These are phyloP conservation scores for Didymella arachidicola DNA, from an alignment of 2,329 filamentous ascomycete genomes.

Conservation along the genomic window DNA sequence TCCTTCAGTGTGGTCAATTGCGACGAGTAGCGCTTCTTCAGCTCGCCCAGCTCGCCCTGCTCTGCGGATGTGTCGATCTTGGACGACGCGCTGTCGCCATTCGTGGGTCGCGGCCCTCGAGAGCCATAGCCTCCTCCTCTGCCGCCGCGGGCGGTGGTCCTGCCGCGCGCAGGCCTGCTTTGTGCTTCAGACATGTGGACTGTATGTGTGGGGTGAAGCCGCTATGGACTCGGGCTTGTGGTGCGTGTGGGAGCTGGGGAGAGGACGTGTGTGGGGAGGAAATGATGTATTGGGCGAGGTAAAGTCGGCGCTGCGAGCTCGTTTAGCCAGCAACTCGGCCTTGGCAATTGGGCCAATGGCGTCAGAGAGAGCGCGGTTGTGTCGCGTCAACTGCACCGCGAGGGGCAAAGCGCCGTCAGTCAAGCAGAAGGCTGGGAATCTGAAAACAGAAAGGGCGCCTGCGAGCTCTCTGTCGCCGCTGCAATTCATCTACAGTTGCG, in stretches of 20 bases:
- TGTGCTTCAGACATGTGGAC: constrained; percentile 91
- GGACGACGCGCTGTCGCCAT: constrained; percentile 72
- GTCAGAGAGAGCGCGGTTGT: constrained; percentile 16
- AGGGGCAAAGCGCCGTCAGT: not conserved
- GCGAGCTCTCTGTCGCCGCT: not conserved
- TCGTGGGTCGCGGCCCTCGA: constrained; percentile 64
- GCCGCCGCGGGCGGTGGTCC: constrained; percentile 88
- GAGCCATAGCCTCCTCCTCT: constrained; percentile 69
- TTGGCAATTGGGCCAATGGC: constrained; percentile 21
- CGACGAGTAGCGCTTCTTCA: constrained; percentile 86
- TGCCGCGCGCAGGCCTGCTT: constrained; percentile 85
- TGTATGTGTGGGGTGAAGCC: constrained; percentile 48
- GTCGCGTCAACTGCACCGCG: constrained; percentile 11
- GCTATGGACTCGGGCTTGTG: constrained; percentile 31
- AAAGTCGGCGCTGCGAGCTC: constrained; percentile 39
- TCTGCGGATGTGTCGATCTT: constrained; percentile 73
- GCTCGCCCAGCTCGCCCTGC: constrained; percentile 86
- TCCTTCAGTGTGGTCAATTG: constrained; percentile 86
- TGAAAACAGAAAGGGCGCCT: not conserved
- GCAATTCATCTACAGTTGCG: not conserved
- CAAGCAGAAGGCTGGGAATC: not conserved
- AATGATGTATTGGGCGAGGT: constrained; percentile 45
- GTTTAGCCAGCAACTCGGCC: constrained; percentile 18
- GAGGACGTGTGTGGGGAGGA: constrained; percentile 36
- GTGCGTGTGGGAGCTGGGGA: constrained; percentile 33